Evolutionary conservation across 164 flowering plant species (phyloP).

Genomic region (Tetracentron sinense): DNA sequence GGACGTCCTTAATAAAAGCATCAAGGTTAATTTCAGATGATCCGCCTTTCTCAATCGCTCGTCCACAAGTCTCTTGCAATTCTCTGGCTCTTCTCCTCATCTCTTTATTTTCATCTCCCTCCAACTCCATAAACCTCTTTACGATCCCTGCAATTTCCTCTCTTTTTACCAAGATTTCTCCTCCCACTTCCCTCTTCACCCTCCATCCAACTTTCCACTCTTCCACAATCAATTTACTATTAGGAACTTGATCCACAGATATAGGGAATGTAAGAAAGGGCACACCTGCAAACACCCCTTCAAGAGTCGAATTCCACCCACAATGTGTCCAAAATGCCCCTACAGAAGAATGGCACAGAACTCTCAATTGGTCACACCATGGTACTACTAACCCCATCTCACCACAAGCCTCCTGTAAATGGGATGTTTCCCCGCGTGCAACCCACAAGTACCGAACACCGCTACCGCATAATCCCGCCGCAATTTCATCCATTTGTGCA

Average conservation of each 20-base stretch:
- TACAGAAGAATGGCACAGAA: slow-evolving; percentile 49
- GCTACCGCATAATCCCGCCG: slow-evolving; percentile 27
- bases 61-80: slow-evolving; percentile 14
- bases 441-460: slow-evolving; percentile 40
- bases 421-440: slow-evolving; percentile 29
- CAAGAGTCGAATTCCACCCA: no score
- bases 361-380: slow-evolving; percentile 72
- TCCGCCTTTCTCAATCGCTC: slow-evolving; percentile 28
- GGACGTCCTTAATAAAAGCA: slow-evolving; percentile 21
- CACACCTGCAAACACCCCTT: slow-evolving; percentile 43
- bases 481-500: slow-evolving; percentile 38
- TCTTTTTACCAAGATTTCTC: slow-evolving; percentile 23
- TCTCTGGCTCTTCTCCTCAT: no score
- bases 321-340: slow-evolving; percentile 77
- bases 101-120: no score
- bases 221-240: slow-evolving; percentile 45
- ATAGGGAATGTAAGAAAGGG: slow-evolving; percentile 62
- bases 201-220: slow-evolving; percentile 59
- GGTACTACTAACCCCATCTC: no score
- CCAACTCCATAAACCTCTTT: slow-evolving; percentile 29
- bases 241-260: slow-evolving; percentile 37
- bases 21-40: slow-evolving; percentile 21
- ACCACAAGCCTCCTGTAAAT: slow-evolving; percentile 21
- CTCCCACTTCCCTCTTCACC: slow-evolving; percentile 19
- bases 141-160: slow-evolving; percentile 28